These are phyloP conservation scores for Eucalyptus melliodora DNA, from an alignment of 345 rosid genomes.

Conservation along the genomic window DNA sequence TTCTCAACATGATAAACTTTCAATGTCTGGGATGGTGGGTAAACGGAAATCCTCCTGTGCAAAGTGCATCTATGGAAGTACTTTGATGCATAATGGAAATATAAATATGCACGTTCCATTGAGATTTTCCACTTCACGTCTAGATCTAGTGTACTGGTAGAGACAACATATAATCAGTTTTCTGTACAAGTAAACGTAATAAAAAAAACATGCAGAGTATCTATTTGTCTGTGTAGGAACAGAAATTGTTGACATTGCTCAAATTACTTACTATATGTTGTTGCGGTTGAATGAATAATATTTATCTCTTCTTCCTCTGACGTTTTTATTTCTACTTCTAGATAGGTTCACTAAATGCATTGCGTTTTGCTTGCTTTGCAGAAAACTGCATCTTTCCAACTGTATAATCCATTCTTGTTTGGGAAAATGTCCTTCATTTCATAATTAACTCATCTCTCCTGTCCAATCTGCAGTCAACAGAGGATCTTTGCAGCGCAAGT, in stretches of 20 bases:
- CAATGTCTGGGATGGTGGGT: not conserved
- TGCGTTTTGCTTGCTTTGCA: not conserved
- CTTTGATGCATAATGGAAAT: not conserved
- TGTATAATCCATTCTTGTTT: not conserved
- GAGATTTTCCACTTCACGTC: not conserved
- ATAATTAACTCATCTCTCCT: not conserved
- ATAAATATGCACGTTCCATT: not conserved
- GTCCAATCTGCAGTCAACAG: constrained; percentile 65
- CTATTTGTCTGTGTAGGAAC: not conserved
- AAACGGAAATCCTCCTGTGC: not conserved
- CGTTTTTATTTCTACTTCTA: not conserved
- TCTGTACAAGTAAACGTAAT: not conserved
- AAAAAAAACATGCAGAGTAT: not conserved
- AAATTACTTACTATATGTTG: not conserved
- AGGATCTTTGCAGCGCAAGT: constrained; percentile 82
- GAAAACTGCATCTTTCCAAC: not conserved
- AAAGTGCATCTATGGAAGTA: not conserved
- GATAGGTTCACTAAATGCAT: not conserved
- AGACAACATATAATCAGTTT: not conserved
- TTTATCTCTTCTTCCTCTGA: not conserved
- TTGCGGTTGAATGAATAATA: not conserved
- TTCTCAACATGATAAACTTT: not conserved
- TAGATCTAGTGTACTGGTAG: not conserved
- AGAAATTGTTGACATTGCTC: not conserved
- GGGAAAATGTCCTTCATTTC: not conserved